A percentile compares a stretch with the other conserved stretches of the same genome.
Conservation (phyloP, 31 red algal genomes). For the Asparagopsis taxiformis region DNA sequence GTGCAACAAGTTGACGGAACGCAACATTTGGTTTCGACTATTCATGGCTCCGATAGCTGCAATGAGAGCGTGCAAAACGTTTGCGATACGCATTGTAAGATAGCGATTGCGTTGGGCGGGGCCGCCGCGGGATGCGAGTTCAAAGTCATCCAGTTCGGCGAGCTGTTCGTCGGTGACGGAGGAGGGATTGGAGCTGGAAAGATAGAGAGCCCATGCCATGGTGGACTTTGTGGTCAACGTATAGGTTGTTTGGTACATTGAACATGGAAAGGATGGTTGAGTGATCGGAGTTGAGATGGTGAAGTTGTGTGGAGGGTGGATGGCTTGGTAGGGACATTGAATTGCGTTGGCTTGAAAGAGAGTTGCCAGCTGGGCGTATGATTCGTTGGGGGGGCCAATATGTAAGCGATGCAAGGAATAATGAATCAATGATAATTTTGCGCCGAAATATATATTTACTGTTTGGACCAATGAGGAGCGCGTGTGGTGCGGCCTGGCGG, state of each 20-base stretch:
- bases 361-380: no score
- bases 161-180: slow-evolving; percentile 55
- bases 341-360: no score
- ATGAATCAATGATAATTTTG: no score
- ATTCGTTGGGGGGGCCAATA: no score
- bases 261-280: neutral
- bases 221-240: neutral
- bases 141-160: slow-evolving; percentile 60
- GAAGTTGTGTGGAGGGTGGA: no score
- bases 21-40: slow-evolving; percentile 44
- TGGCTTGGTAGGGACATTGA: no score
- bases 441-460: no score
- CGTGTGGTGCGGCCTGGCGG: no score
- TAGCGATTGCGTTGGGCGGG: neutral
- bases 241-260: neutral
- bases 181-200: slow-evolving; percentile 12
- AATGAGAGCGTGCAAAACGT: slow-evolving; percentile 53
- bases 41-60: slow-evolving; percentile 47
- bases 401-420: no score
- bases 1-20: slow-evolving; percentile 27
- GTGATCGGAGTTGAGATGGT: no score
- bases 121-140: slow-evolving; percentile 16
- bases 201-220: slow-evolving; percentile 62
- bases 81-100: neutral
- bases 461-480: no score